Evolutionary conservation across 73 alveolate species (phyloP).

Genomic region (Paramecium caudatum): DNA sequence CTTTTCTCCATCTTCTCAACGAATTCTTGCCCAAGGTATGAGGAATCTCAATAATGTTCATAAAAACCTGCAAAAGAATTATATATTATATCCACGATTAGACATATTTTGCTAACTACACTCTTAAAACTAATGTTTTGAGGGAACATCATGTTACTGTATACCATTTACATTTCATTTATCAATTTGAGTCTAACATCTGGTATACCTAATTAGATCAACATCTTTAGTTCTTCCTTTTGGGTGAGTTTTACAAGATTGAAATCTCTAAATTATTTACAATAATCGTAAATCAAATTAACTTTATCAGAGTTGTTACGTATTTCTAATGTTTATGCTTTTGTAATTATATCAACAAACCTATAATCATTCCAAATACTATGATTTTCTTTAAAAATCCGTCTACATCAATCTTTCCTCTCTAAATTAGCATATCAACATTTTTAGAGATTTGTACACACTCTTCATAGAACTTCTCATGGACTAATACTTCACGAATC

Average conservation of each 20-base stretch:
- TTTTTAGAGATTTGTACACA: background rate
- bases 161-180: constrained; percentile 11
- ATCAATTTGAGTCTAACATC: constrained; percentile 14
- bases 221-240: background rate
- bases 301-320: background rate
- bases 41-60: background rate
- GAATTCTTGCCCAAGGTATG: background rate
- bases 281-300: background rate
- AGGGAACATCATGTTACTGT: constrained; percentile 16
- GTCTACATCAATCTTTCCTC: constrained; percentile 41
- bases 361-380: constrained; percentile 26
- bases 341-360: background rate
- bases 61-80: constrained; percentile 23
- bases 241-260: background rate
- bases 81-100: constrained; percentile 1
- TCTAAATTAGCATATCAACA: constrained; percentile 6
- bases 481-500: constrained; percentile 8
- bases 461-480: constrained; percentile 22
- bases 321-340: constrained; percentile 30
- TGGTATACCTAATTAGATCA: background rate
- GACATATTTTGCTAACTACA: background rate
- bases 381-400: constrained; percentile 1
- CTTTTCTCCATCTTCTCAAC: constrained; percentile 14
- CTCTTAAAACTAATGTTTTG: constrained; percentile 26
- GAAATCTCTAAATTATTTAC: constrained; percentile 12